A percentile compares a stretch with the other conserved stretches of the same genome.
Conservation (phyloP, 2,329 filamentous ascomycete species). For the Venturia oleaginea region DNA sequence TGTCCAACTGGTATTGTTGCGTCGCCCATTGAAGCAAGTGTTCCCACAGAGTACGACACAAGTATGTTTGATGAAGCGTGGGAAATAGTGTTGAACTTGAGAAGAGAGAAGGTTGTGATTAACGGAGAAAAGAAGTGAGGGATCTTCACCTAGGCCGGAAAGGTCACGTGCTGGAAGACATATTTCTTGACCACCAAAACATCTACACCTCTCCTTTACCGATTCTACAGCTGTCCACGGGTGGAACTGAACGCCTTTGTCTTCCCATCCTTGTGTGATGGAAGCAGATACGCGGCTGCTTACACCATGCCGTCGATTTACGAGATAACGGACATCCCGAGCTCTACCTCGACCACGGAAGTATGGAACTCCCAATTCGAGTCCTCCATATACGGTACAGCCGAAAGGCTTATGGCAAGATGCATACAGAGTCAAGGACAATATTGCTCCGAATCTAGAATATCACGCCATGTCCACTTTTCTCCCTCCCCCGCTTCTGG, state of each 20-base stretch:
- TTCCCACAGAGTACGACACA: neutral
- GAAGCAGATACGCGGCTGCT: neutral
- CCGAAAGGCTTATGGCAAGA: neutral
- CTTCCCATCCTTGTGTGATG: neutral
- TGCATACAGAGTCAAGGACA: neutral
- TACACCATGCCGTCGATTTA: neutral
- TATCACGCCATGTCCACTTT: neutral
- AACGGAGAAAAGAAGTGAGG: neutral
- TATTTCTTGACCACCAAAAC: neutral
- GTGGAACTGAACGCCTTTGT: neutral
- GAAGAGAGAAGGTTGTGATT: neutral
- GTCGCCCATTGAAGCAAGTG: neutral
- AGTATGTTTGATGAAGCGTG: neutral
- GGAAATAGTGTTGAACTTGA: neutral
- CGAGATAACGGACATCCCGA: neutral
- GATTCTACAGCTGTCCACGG: neutral
- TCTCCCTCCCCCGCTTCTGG: neutral
- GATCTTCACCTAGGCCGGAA: neutral
- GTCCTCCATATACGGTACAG: neutral
- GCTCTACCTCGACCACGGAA: neutral
- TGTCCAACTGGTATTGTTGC: neutral
- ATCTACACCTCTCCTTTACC: neutral
- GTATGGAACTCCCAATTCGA: neutral
- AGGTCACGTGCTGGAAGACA: neutral
- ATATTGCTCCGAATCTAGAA: neutral